Evolutionary conservation across 306 rosid species (phyloP).

Genomic region (Rubus idaeus): DNA sequence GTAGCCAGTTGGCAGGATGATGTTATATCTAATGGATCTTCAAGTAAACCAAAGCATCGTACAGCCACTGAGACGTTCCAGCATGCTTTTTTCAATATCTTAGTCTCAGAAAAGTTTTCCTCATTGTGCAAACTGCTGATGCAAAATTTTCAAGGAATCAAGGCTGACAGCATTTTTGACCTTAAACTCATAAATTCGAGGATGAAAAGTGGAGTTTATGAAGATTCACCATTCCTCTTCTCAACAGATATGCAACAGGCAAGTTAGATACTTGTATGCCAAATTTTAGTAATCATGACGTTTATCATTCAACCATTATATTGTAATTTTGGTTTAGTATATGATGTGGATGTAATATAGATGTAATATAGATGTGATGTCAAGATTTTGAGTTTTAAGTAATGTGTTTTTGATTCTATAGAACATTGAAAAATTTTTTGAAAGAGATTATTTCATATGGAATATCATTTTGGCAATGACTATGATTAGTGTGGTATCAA

Average conservation of each 20-base stretch:
- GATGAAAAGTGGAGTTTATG: constrained; percentile 73
- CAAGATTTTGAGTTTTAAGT: background rate
- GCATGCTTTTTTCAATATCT: constrained; percentile 49
- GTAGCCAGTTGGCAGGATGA: constrained; percentile 46
- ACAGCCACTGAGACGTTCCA: constrained; percentile 48
- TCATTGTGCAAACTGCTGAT: constrained; percentile 58
- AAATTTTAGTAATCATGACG: background rate
- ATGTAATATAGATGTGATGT: constrained; percentile 1
- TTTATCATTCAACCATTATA: background rate
- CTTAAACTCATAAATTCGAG: constrained; percentile 63
- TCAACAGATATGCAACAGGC: constrained; percentile 84
- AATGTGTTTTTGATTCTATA: background rate
- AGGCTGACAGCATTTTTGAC: constrained; percentile 67
- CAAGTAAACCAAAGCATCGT: constrained; percentile 38
- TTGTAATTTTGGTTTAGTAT: background rate
- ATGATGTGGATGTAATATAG: background rate
- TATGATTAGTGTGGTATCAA: background rate
- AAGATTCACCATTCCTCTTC: constrained; percentile 71
- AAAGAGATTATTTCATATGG: background rate
- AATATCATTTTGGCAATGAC: background rate
- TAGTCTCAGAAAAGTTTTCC: constrained; percentile 70
- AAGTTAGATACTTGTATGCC: constrained; percentile 24
- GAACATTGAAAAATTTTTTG: background rate
- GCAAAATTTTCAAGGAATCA: constrained; percentile 72
- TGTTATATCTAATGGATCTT: constrained; percentile 44